Conservation (phyloP, 495 filamentous ascomycete genomes). For the Tuber melanosporum region DNA sequence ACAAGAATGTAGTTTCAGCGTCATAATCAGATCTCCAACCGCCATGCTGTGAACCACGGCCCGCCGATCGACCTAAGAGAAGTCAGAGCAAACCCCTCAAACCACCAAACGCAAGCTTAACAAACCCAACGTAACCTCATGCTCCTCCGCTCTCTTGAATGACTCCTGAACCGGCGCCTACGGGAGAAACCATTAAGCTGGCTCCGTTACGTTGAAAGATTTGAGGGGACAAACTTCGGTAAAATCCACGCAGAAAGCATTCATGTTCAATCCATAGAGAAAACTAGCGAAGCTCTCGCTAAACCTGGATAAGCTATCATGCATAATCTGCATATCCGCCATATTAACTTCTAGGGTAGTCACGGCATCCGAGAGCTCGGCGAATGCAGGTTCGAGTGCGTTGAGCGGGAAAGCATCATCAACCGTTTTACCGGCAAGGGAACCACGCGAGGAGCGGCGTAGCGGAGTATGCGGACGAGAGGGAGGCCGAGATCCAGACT, state of each 20-base stretch:
- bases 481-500: constrained; percentile 40
- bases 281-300: constrained; percentile 95
- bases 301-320: constrained; percentile 88
- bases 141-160: constrained; percentile 61
- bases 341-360: constrained; percentile 94
- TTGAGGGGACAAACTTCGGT: constrained; percentile 60
- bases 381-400: constrained; percentile 77
- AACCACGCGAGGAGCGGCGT: constrained; percentile 82
- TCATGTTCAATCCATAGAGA: constrained; percentile 94
- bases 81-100: constrained; percentile 19
- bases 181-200: background rate
- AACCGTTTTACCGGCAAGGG: constrained; percentile 61
- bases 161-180: constrained; percentile 56
- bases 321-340: constrained; percentile 94
- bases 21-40: constrained; percentile 45
- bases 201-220: background rate
- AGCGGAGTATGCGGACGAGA: constrained; percentile 90
- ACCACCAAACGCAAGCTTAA: background rate
- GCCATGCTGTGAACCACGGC: constrained; percentile 13
- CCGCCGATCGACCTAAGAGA: constrained; percentile 12
- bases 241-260: constrained; percentile 97
- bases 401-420: constrained; percentile 70
- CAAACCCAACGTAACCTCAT: constrained; percentile 48
- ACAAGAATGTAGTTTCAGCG: constrained; percentile 85
- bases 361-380: constrained; percentile 88